Evolutionary conservation across 2,329 filamentous ascomycete species (phyloP), one percentile per base, ranked within the genome.

Genomic region (Diaporthe vexans): DNA sequence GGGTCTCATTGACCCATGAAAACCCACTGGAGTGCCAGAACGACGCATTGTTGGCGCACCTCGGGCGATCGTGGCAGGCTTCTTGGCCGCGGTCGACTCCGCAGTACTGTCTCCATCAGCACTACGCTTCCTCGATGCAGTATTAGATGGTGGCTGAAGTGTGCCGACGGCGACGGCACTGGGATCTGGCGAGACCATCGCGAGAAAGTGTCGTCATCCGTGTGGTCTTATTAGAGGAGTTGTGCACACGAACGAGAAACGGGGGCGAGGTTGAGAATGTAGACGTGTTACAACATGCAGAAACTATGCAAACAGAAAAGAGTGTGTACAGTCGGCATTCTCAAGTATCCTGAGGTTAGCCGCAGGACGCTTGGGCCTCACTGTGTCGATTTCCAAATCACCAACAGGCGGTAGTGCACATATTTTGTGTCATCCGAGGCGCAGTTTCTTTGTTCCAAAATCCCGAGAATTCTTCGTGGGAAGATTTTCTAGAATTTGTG

Each of bases 41-140:
- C 57, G 57, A n/a, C 33, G 57, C 57, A 59, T 59, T 59, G 21
- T 59, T 8, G 10, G 35, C n/a, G 37, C 35, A 10, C 57, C 57
- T 40, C 57, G 40, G 13, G 57, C 54, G 21, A 10, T 35, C 9
- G 35, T 24, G 11, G 33, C 35, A 59, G 57, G 11, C 57, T 37
- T 24, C 15, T 59, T 40, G 13, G 57, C 21, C 35, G 33, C 13
- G 35, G 33, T 40, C 11, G 57, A 40, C n/a, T 40, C n/a, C 13
- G 5, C 21, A 13, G 11, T 24, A 17, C 3, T 15, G 26, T 59
- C 11, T 8, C 15, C 35, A 40, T 59, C 57, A 26, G 35, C 21
- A n/a, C 33, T 11, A 13, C 35, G 57, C 13, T 59, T 59, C 4
- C 57, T 26, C 13, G 11, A 40, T 17, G 33, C 13, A n/a, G 37